Evolutionary conservation across 805 yeast genomes (phyloP).

Genomic region (Monosporozyma unispora): DNA sequence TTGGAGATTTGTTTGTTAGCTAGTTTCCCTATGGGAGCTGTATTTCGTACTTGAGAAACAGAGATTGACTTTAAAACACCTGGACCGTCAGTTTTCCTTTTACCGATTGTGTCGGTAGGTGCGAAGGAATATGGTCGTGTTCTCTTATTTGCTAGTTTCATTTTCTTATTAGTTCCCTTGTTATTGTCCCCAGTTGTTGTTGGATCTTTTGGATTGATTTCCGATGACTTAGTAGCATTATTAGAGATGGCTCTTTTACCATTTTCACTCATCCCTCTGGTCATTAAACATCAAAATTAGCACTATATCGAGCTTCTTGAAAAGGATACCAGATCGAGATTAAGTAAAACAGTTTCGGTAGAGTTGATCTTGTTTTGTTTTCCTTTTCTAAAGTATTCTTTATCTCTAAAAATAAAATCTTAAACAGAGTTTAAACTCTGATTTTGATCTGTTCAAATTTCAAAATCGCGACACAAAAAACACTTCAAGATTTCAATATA

Average conservation of each 20-base stretch:
- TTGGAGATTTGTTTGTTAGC: background rate
- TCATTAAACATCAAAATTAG: background rate
- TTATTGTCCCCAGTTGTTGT: background rate
- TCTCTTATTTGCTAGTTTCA: slow-evolving; percentile 5
- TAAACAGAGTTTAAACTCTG: background rate
- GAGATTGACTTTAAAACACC: slow-evolving; percentile 22
- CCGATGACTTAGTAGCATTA: background rate
- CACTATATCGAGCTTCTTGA: background rate
- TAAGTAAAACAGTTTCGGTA: no score
- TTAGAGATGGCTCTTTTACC: background rate
- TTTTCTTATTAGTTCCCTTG: background rate
- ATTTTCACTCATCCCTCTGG: background rate
- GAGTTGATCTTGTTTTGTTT: background rate
- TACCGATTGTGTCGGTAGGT: slow-evolving; percentile 20
- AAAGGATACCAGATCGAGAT: no score
- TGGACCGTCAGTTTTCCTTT: slow-evolving; percentile 4
- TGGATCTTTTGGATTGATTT: background rate
- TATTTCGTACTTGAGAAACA: slow-evolving; percentile 25
- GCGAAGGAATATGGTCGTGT: slow-evolving; percentile 23
- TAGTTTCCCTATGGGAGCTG: slow-evolving; percentile 3
- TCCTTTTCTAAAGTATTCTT: background rate
- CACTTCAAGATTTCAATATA: background rate
- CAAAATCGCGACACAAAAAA: background rate
- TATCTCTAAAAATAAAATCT: background rate
- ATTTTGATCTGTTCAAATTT: background rate